Conservation (phyloP, 2,329 filamentous ascomycete genomes). For the Monilinia vaccinii-corymbosi region DNA sequence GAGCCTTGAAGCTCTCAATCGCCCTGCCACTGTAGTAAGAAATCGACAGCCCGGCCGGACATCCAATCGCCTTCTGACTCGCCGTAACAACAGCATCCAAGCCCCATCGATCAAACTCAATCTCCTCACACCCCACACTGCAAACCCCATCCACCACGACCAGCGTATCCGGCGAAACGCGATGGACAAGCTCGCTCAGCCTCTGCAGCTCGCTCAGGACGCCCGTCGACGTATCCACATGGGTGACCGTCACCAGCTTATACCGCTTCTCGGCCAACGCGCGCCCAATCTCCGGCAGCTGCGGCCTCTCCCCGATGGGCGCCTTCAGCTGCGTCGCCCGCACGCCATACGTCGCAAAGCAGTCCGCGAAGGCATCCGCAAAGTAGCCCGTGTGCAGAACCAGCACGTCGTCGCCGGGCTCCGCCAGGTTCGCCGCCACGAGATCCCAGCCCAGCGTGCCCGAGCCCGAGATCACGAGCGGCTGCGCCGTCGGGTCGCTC, state of each 20-base stretch:
- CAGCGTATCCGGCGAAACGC: slow-evolving; percentile 83
- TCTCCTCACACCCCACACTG: slow-evolving; percentile 92
- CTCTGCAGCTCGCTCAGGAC: slow-evolving; percentile 86
- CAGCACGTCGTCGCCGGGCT: slow-evolving; percentile 81
- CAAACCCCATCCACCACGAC: slow-evolving; percentile 94
- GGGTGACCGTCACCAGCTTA: slow-evolving; percentile 90
- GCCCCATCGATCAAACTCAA: slow-evolving; percentile 90
- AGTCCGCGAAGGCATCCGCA: slow-evolving; percentile 87
- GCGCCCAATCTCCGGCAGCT: slow-evolving; percentile 79
- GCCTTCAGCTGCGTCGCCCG: slow-evolving; percentile 85
- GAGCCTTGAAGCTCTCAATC: slow-evolving; percentile 67
- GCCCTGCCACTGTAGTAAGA: slow-evolving; percentile 87
- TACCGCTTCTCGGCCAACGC: slow-evolving; percentile 85
- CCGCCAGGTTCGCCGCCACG: slow-evolving; percentile 85
- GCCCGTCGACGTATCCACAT: slow-evolving; percentile 95
- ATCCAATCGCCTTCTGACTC: slow-evolving; percentile 93
- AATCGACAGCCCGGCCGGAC: slow-evolving; percentile 88
- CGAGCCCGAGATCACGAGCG: slow-evolving; percentile 87
- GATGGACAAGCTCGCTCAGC: slow-evolving; percentile 72
- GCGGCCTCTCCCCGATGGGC: slow-evolving; percentile 77
- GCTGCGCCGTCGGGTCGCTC: slow-evolving; percentile 70
- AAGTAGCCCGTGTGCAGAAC: slow-evolving; percentile 97
- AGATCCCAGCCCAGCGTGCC: slow-evolving; percentile 96
- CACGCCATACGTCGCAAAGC: slow-evolving; percentile 82
- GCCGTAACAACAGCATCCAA: slow-evolving; percentile 90